These are phyloP conservation scores for Knoxdaviesia capensis DNA, from an alignment of 2,329 filamentous ascomycete genomes.

Conservation along the genomic window DNA sequence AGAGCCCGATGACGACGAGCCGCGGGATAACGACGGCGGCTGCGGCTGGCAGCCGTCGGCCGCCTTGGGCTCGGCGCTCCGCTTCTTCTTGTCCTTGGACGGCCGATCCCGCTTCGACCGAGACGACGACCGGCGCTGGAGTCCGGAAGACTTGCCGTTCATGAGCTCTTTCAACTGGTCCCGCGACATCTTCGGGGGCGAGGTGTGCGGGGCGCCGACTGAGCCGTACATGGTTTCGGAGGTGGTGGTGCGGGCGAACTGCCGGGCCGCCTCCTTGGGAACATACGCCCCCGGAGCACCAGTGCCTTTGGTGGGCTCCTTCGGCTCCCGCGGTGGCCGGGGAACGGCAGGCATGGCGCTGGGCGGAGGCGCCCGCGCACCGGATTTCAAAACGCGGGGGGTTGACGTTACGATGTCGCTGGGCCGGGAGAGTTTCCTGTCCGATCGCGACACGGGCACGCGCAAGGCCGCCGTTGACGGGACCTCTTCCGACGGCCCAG, in stretches of 20 bases:
- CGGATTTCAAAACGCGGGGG: constrained; percentile 2
- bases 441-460: no score
- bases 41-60: no score
- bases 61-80: no score
- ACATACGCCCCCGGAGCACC: constrained; percentile 16
- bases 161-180: no score
- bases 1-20: no score
- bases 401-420: background rate
- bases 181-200: background rate
- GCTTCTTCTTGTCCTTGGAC: no score
- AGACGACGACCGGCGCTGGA: no score
- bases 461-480: background rate
- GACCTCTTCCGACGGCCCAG: background rate
- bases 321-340: constrained; percentile 5
- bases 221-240: constrained; percentile 11
- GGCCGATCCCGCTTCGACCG: no score
- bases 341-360: background rate
- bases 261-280: constrained; percentile 30
- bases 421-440: background rate
- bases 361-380: background rate
- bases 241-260: constrained; percentile 33
- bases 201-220: constrained; percentile 1
- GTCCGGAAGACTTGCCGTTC: no score
- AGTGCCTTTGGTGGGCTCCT: constrained; percentile 5
- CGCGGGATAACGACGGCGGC: no score